A percentile compares a stretch with the other conserved stretches of the same genome.
phyloP scores from a whole-genome alignment of 768 basidiomycete species.

The Paxillus involutus region DNA sequence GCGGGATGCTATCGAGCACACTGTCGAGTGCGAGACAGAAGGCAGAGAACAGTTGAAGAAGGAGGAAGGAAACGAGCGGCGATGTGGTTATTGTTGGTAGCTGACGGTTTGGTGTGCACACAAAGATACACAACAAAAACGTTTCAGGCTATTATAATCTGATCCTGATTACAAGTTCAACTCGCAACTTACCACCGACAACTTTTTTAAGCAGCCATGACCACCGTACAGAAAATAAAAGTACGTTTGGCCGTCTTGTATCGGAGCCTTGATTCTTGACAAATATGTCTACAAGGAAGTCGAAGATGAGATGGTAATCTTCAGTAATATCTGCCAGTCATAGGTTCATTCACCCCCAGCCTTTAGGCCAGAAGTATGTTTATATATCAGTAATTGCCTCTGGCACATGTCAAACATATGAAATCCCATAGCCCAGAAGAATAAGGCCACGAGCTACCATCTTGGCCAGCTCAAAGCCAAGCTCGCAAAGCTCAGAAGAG shows the following conservation, averaged over 20 bases:
- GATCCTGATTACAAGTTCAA: too few species aligned
- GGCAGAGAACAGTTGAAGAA: constrained; percentile 3
- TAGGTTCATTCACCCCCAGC: constrained; percentile 27
- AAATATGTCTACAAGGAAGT: constrained; percentile 59
- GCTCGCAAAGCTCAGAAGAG: constrained; percentile 93
- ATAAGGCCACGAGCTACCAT: constrained; percentile 96
- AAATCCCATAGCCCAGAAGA: constrained; percentile 76
- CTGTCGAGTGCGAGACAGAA: constrained; percentile 16
- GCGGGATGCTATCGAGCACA: constrained; percentile 1
- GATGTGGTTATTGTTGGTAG: background rate
- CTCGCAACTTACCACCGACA: background rate
- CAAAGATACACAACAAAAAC: constrained; percentile 1
- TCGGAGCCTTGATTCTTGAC: constrained; percentile 15
- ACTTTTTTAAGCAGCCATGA: constrained; percentile 46
- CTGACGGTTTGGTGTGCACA: background rate
- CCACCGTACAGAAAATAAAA: constrained; percentile 90
- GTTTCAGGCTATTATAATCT: background rate
- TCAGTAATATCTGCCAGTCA: constrained; percentile 9
- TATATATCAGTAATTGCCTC: constrained; percentile 11
- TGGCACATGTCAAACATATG: constrained; percentile 9
- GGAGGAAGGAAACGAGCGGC: background rate
- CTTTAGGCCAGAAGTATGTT: constrained; percentile 76
- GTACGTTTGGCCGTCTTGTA: constrained; percentile 34
- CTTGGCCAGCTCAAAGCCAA: constrained; percentile 97
- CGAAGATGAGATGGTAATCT: constrained; percentile 93